phyloP scores from a whole-genome alignment of 345 rosid genomes.

The Eucalyptus erythrocorys region DNA sequence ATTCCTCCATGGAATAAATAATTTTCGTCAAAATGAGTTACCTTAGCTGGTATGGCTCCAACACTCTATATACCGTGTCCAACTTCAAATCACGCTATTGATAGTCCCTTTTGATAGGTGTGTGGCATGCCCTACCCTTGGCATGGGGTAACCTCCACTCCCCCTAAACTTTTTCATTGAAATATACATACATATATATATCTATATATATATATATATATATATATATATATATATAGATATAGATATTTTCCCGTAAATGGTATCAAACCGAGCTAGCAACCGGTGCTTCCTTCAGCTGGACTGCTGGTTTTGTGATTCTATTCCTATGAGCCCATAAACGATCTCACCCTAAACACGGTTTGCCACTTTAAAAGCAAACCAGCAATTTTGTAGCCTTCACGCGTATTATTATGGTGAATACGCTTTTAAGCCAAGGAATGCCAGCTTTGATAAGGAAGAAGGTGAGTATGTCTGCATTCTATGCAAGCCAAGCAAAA shows the following conservation, averaged over 20 bases:
- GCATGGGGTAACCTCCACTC: not conserved
- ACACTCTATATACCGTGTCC: not conserved
- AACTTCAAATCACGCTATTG: not conserved
- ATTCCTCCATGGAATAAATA: not conserved
- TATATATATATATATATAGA: no score
- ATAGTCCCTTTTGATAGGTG: no score
- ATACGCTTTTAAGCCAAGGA: no score
- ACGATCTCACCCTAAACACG: not conserved
- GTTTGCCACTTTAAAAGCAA: not conserved
- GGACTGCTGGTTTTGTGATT: not conserved
- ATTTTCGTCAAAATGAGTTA: not conserved
- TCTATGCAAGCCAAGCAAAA: no score
- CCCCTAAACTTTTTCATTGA: not conserved
- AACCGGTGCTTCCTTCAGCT: not conserved
- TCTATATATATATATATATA: no score
- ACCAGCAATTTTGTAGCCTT: no score
- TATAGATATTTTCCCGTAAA: not conserved
- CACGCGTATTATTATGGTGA: no score
- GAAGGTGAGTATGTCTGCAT: no score
- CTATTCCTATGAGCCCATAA: not conserved
- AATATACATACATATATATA: no score
- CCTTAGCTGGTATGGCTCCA: not conserved
- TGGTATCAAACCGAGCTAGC: not conserved
- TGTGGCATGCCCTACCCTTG: not conserved
- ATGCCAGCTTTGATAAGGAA: no score